Conservation (phyloP, 2,329 filamentous ascomycete genomes). For the Aspergillus ustus region DNA sequence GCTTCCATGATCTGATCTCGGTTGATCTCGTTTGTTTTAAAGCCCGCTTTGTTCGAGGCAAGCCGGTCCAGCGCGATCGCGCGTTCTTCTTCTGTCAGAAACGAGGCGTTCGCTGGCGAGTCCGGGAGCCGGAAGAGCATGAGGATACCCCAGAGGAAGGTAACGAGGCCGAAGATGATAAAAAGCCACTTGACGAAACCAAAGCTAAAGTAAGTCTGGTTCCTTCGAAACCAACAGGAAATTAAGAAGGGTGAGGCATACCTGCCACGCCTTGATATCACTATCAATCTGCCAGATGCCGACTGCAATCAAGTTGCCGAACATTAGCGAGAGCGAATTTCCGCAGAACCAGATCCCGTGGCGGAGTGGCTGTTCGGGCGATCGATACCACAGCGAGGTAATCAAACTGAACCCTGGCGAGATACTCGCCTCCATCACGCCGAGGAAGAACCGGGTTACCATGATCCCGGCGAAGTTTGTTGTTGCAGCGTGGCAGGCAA, state of each 20-base stretch:
- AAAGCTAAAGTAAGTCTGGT: background rate
- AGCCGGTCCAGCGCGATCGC: slow-evolving; percentile 29
- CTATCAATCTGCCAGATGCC: slow-evolving; percentile 32
- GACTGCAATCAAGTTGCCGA: slow-evolving; percentile 31
- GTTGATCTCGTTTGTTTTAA: slow-evolving; percentile 49
- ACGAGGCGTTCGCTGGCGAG: slow-evolving; percentile 26
- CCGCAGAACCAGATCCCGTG: slow-evolving; percentile 39
- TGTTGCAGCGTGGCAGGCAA: slow-evolving; percentile 41
- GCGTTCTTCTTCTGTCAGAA: slow-evolving; percentile 29
- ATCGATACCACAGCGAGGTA: slow-evolving; percentile 37
- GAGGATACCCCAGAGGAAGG: slow-evolving; percentile 29
- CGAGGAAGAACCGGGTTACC: slow-evolving; percentile 49
- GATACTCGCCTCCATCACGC: slow-evolving; percentile 45
- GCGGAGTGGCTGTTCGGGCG: slow-evolving; percentile 35
- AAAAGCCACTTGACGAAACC: slow-evolving; percentile 21
- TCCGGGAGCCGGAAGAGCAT: slow-evolving; percentile 32
- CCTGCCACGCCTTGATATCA: slow-evolving; percentile 29
- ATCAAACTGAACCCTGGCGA: slow-evolving; percentile 42
- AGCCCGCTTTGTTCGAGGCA: slow-evolving; percentile 30
- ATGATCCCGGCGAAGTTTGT: slow-evolving; percentile 46
- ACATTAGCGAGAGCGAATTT: slow-evolving; percentile 33
- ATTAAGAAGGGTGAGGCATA: slow-evolving; percentile 6
- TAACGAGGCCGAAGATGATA: slow-evolving; percentile 34
- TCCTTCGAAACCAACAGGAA: background rate
- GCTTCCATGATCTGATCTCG: slow-evolving; percentile 38